phyloP scores from a whole-genome alignment of 768 basidiomycete genomes.

The Leccinum subtestaceum region DNA sequence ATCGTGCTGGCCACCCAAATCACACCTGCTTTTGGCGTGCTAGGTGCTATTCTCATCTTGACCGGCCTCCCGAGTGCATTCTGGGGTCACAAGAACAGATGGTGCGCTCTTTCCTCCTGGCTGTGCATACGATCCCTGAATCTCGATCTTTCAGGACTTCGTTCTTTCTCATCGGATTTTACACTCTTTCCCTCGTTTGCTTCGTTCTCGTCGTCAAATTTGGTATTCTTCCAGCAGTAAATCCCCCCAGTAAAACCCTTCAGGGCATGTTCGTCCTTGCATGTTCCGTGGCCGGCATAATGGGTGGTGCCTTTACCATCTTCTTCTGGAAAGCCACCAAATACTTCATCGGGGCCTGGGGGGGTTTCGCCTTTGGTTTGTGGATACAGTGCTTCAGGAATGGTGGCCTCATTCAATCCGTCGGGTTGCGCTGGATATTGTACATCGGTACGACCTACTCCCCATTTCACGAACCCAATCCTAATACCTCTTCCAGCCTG shows the following conservation, averaged over 20 bases:
- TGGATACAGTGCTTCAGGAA: conserved; percentile 85
- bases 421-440: conserved; percentile 86
- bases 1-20: conserved; percentile 58
- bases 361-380: conserved; percentile 80
- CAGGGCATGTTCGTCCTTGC: conserved; percentile 91
- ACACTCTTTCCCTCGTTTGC: conserved; percentile 82
- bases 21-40: conserved; percentile 86
- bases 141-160: conserved; percentile 63
- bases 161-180: conserved; percentile 91
- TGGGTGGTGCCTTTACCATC: conserved; percentile 81
- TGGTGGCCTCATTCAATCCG: conserved; percentile 74
- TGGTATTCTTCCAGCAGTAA: conserved; percentile 81
- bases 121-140: conserved; percentile 3
- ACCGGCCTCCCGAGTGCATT: conserved; percentile 89
- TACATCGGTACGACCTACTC: conserved; percentile 61
- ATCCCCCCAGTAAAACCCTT: conserved; percentile 73
- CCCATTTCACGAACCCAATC: conserved; percentile 14
- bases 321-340: conserved; percentile 92
- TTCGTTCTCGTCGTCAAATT: conserved; percentile 85
- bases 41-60: conserved; percentile 84
- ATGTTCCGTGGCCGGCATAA: conserved; percentile 72
- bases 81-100: conserved; percentile 94
- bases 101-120: conserved; percentile 45
- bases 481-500: conserved; percentile 44
- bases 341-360: conserved; percentile 62